Conservation (phyloP, 257 asterid species). For the Scutellaria baicalensis region DNA sequence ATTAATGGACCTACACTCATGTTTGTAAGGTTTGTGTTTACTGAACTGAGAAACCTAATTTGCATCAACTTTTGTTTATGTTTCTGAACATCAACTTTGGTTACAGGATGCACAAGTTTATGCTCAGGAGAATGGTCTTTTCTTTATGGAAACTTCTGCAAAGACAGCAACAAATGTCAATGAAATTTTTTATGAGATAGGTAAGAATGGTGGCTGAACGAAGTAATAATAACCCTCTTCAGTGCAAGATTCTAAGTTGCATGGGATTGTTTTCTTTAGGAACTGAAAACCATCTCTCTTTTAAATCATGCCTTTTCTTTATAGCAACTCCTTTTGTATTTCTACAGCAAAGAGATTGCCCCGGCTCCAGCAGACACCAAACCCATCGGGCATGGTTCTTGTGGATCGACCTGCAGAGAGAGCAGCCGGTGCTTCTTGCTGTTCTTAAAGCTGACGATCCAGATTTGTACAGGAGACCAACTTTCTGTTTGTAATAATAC, state of each 20-base stretch:
- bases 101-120: constrained; percentile 62
- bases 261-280: background rate
- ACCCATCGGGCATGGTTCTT: constrained; percentile 81
- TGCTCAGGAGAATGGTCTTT: constrained; percentile 63
- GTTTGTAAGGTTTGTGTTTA: background rate
- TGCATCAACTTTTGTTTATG: background rate
- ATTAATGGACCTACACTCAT: background rate
- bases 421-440: constrained; percentile 40
- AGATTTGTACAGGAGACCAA: constrained; percentile 25
- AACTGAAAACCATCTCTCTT: background rate
- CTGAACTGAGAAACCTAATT: background rate
- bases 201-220: constrained; percentile 15
- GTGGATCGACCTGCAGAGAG: constrained; percentile 66
- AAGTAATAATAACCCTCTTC: too few species aligned
- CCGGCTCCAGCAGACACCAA: constrained; percentile 67
- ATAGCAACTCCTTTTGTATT: background rate
- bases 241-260: too few species aligned
- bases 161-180: constrained; percentile 64
- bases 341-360: constrained; percentile 77
- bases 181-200: constrained; percentile 50
- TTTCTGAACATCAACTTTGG: constrained; percentile 1
- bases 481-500: background rate
- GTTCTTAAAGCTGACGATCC: constrained; percentile 32
- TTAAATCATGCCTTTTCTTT: background rate
- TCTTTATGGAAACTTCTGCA: constrained; percentile 75